phyloP scores from a whole-genome alignment of 1,284 basidiomycete genomes.

The Stereum hirsutum region DNA sequence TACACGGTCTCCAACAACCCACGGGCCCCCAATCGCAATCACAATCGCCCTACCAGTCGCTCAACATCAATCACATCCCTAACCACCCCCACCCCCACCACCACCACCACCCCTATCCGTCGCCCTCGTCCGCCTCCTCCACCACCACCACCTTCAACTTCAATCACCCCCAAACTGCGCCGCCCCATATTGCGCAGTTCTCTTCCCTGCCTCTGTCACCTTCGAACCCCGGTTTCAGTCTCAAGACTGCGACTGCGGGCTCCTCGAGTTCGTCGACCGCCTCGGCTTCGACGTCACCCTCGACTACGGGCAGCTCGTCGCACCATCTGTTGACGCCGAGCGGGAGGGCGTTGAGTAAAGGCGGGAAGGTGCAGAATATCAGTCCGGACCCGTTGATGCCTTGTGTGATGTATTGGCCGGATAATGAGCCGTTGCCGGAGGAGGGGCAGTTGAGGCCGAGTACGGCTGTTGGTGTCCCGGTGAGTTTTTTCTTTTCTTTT shows the following conservation, averaged over 20 bases:
- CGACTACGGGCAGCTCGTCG: constrained; percentile 9
- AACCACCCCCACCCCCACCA: neutral
- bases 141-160: too few relatives aligned
- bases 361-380: constrained; percentile 70
- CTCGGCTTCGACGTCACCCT: constrained; percentile 10
- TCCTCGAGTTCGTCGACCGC: constrained; percentile 33
- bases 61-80: too few relatives aligned
- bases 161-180: too few relatives aligned
- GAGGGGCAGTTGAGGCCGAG: constrained; percentile 66
- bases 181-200: neutral
- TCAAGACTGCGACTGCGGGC: neutral
- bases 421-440: constrained; percentile 73
- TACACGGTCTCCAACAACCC: too few relatives aligned
- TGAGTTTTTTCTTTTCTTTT: constrained; percentile 21
- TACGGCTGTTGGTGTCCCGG: constrained; percentile 39
- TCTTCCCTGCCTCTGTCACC: neutral
- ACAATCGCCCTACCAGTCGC: too few relatives aligned
- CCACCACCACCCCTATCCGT: neutral
- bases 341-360: constrained; percentile 60
- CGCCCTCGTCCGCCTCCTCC: neutral
- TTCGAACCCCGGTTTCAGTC: neutral
- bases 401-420: constrained; percentile 81
- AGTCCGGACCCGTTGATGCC: constrained; percentile 59
- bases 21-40: too few relatives aligned
- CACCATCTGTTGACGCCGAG: constrained; percentile 51